These are phyloP conservation scores for Batkoa obscura DNA, from an alignment of 371 early-diverging fungal genomes.

Conservation along the genomic window DNA sequence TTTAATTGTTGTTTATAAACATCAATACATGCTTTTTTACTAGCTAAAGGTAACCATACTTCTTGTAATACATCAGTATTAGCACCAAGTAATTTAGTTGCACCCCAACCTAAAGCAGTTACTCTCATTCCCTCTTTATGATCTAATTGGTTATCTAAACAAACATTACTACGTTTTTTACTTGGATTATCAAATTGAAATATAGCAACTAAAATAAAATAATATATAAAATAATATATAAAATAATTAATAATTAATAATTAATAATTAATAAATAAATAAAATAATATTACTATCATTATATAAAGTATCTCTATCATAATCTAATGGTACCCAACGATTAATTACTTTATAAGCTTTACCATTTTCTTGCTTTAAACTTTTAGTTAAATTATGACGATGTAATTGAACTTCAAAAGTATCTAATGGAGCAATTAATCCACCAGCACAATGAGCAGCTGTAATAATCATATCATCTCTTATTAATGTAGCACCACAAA, in stretches of 20 bases:
- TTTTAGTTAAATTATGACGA: background rate
- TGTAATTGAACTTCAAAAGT: background rate
- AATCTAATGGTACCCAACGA: background rate
- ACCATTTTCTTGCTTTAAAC: background rate
- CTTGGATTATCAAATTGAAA: background rate
- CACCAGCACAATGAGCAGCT: conserved; percentile 4
- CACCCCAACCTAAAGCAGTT: conserved; percentile 23
- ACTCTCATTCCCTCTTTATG: conserved; percentile 10
- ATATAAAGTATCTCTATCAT: background rate
- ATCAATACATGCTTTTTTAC: conserved; percentile 9
- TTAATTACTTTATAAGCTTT: background rate
- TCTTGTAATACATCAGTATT: conserved; percentile 10
- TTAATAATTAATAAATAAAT: background rate
- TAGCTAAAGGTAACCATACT: conserved; percentile 10
- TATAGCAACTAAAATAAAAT: background rate
- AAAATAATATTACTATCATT: background rate
- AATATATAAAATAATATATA: no score
- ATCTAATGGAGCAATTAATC: background rate
- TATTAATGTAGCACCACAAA: conserved; percentile 2
- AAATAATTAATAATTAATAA: background rate
- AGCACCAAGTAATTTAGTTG: conserved; percentile 5
- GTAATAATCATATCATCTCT: background rate
- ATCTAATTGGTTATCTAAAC: background rate
- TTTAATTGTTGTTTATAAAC: conserved; percentile 13
- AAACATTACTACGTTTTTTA: background rate